phyloP scores from a whole-genome alignment of 805 yeast genomes.

The Suhomyces emberorum region DNA sequence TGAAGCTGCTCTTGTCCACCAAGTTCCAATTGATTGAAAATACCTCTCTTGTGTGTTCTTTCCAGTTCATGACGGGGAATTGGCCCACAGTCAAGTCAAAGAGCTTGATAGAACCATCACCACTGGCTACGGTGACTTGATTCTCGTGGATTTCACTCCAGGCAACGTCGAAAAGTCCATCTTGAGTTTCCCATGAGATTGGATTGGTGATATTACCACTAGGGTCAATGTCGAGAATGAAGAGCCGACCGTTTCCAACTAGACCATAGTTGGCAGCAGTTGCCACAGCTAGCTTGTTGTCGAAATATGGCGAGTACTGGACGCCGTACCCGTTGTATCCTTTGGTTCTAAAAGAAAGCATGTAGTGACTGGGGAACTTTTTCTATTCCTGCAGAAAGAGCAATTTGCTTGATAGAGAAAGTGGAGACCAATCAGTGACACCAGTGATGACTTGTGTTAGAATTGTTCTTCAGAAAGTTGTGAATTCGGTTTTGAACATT shows the following conservation, averaged over 20 bases:
- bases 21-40: constrained; percentile 73
- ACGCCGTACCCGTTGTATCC: constrained; percentile 88
- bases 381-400: no score
- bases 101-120: constrained; percentile 84
- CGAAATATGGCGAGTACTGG: constrained; percentile 88
- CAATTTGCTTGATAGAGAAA: no score
- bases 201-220: constrained; percentile 59
- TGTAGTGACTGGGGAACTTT: no score
- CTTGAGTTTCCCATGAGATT: constrained; percentile 80
- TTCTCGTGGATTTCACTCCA: constrained; percentile 93
- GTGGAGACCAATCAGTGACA: no score
- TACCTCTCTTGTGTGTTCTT: constrained; percentile 76
- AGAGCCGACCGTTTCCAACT: constrained; percentile 89
- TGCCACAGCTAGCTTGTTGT: constrained; percentile 85
- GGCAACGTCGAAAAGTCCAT: constrained; percentile 80
- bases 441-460: no score
- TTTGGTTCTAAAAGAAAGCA: constrained; percentile 70
- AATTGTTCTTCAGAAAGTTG: no score
- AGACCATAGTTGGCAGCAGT: constrained; percentile 90
- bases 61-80: constrained; percentile 70
- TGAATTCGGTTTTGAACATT: no score
- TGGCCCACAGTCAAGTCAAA: constrained; percentile 69
- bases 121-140: constrained; percentile 77
- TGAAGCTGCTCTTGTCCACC: constrained; percentile 63
- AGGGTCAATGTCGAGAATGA: constrained; percentile 62